phyloP scores from a whole-genome alignment of 139 green algal species.

The Picochlorum sp. region DNA sequence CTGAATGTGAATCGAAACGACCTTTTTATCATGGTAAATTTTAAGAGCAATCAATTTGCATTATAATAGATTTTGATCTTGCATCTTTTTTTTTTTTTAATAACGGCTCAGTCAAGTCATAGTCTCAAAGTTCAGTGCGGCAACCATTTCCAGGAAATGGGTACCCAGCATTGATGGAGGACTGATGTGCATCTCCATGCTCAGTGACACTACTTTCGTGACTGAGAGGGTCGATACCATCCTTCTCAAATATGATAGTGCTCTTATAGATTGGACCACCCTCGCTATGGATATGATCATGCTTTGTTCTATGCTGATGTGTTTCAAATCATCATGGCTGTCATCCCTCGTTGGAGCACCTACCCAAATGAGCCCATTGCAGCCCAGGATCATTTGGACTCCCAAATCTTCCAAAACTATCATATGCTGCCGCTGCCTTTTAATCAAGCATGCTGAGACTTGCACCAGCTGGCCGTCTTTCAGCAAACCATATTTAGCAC shows the following conservation, averaged over 20 bases:
- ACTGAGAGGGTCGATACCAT: not conserved
- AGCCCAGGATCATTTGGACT: slow-evolving; percentile 70
- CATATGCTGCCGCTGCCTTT: slow-evolving; percentile 78
- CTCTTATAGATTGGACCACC: not conserved
- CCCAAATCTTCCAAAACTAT: slow-evolving; percentile 34
- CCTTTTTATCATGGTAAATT: too few species aligned
- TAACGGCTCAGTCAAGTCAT: too few species aligned
- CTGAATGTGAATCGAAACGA: too few species aligned
- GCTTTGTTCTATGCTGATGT: not conserved
- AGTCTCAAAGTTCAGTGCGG: too few species aligned
- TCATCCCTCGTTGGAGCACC: slow-evolving; percentile 11
- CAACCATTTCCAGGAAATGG: too few species aligned
- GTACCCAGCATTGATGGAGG: not conserved
- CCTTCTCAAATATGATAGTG: not conserved
- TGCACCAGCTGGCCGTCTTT: slow-evolving; percentile 47
- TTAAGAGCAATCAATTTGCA: too few species aligned
- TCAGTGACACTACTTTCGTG: not conserved
- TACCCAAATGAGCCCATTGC: slow-evolving; percentile 78
- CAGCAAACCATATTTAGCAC: slow-evolving; percentile 74
- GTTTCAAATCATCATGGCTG: not conserved
- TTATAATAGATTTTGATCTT: not conserved
- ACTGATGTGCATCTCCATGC: not conserved
- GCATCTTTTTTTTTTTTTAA: not conserved
- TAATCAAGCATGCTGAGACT: slow-evolving; percentile 59
- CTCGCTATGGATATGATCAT: not conserved